Percentiles rank a stretch among this genome's conserved stretches.
These are phyloP conservation scores for Colletotrichum spaethianum DNA, from an alignment of 2,329 filamentous ascomycete genomes.

Conservation along the genomic window DNA sequence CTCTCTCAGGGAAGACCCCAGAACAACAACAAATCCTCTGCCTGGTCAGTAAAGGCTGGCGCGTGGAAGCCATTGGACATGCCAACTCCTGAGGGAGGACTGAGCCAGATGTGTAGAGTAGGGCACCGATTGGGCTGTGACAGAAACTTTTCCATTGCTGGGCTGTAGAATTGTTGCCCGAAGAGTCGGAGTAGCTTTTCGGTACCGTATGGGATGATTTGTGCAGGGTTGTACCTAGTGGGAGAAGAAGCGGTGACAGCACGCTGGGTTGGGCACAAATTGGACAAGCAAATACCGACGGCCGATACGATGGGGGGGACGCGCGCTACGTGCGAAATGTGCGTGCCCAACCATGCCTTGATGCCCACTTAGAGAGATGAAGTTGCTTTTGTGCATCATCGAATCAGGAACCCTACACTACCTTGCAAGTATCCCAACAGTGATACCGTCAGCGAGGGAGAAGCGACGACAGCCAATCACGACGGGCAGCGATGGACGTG, in stretches of 20 bases:
- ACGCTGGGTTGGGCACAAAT: slow-evolving; percentile 43
- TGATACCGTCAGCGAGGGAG: background rate
- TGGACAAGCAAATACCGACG: slow-evolving; percentile 37
- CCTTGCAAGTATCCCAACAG: slow-evolving; percentile 2
- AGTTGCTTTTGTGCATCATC: slow-evolving; percentile 39
- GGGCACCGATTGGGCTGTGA: slow-evolving; percentile 51
- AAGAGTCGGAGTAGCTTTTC: slow-evolving; percentile 48
- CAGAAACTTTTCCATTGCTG: slow-evolving; percentile 41
- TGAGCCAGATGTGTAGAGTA: slow-evolving; percentile 41
- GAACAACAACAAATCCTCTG: slow-evolving; percentile 37
- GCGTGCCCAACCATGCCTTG: slow-evolving; percentile 44
- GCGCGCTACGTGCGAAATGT: slow-evolving; percentile 37
- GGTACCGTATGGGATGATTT: slow-evolving; percentile 46
- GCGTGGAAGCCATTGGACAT: slow-evolving; percentile 37
- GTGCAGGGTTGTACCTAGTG: slow-evolving; percentile 53
- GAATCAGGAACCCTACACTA: slow-evolving; percentile 23
- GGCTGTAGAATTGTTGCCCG: slow-evolving; percentile 51
- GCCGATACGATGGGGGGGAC: slow-evolving; percentile 40
- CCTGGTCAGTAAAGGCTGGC: slow-evolving; percentile 23
- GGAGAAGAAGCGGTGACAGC: slow-evolving; percentile 50
- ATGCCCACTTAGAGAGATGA: slow-evolving; percentile 40
- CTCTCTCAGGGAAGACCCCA: slow-evolving; percentile 42
- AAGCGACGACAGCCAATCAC: slow-evolving; percentile 25
- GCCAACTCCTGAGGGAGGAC: slow-evolving; percentile 33
- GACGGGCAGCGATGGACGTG: background rate